Evolutionary conservation across 2,329 filamentous ascomycete species (phyloP), one percentile per base, ranked within the genome.

Genomic region (Metarhizium rileyi): DNA sequence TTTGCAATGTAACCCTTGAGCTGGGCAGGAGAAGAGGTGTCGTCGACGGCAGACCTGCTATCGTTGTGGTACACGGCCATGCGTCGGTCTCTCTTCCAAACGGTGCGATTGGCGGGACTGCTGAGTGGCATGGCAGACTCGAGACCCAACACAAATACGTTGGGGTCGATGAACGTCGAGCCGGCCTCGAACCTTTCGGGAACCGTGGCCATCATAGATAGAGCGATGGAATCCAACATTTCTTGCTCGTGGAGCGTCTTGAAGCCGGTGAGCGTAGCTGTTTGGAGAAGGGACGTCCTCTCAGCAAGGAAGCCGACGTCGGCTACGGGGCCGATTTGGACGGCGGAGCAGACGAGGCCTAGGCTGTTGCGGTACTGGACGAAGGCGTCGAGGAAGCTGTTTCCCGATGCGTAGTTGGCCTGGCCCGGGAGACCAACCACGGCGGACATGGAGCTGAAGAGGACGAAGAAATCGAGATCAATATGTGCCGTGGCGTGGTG

Each of bases 321-420:
- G 30, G 35, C 44, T 1, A n/a, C 48, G 38, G 25, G n/a, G 23
- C n/a, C 35, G n/a, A 50, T 3, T 18, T 43, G 27, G 20, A 46
- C 14, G 2, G 43, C 26, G 3, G 48, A 42, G 28, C 26, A 30
- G 4, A 42, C 38, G 16, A 48, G 22, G 8, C 22, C 41, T 14
- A 41, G 30, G n/a, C 18, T 26, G 12, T 42, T 44, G 7, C 71
- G 65, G 45, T 66, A 67, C 7, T 62, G 60, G 9, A 59, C 66
- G 44, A 73, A 63, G 3, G 62, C 58, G 33, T 71, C 65, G 45
- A 70, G 57, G 55, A 66, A 74, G 6, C 62, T 59, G 52, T 72
- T 73, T 16, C 61, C 69, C 1, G 66, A 62, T 5, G 62, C 58
- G 53, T 74, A 74, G 51, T 69, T 70, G 45, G 63, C 58, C 53